phyloP scores from a whole-genome alignment of 768 basidiomycete species.

The Cystobasidium onofrii region DNA sequence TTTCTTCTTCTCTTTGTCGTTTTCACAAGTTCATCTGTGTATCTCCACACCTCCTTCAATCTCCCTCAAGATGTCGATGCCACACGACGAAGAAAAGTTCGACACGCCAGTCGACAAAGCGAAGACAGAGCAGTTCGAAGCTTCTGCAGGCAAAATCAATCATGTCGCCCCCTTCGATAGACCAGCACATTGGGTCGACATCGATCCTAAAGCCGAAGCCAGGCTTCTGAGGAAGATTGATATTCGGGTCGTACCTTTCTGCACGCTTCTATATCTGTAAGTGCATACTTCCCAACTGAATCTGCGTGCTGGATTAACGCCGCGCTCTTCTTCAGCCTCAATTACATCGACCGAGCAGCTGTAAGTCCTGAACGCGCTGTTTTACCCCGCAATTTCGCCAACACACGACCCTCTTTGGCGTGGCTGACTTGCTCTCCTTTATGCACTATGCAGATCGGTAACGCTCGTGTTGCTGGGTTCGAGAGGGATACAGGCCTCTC shows the following conservation, averaged over 20 bases:
- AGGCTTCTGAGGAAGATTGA: slow-evolving; percentile 2
- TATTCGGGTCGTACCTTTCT: neutral
- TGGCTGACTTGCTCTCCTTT: neutral
- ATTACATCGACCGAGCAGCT: slow-evolving; percentile 20
- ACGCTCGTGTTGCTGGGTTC: slow-evolving; percentile 28
- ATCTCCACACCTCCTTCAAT: neutral
- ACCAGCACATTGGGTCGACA: slow-evolving; percentile 4
- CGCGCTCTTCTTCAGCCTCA: neutral
- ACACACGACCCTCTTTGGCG: too few relatives aligned
- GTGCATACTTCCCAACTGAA: neutral
- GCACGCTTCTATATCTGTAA: slow-evolving; percentile 18
- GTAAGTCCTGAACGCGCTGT: neutral
- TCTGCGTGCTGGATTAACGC: neutral
- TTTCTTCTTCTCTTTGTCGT: neutral
- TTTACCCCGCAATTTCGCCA: neutral
- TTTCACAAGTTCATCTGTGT: neutral
- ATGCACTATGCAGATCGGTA: slow-evolving; percentile 3
- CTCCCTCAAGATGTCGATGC: neutral
- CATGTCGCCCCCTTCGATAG: neutral
- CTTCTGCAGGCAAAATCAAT: neutral
- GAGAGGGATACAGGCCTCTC: slow-evolving; percentile 11
- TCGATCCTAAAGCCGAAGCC: slow-evolving; percentile 14
- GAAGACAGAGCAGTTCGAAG: neutral
- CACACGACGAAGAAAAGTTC: neutral
- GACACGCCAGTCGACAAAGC: neutral